Percentiles rank a stretch among this genome's conserved stretches.
These are phyloP conservation scores for Leccinum pachyderme DNA, from an alignment of 1,284 basidiomycete genomes.

Conservation along the genomic window DNA sequence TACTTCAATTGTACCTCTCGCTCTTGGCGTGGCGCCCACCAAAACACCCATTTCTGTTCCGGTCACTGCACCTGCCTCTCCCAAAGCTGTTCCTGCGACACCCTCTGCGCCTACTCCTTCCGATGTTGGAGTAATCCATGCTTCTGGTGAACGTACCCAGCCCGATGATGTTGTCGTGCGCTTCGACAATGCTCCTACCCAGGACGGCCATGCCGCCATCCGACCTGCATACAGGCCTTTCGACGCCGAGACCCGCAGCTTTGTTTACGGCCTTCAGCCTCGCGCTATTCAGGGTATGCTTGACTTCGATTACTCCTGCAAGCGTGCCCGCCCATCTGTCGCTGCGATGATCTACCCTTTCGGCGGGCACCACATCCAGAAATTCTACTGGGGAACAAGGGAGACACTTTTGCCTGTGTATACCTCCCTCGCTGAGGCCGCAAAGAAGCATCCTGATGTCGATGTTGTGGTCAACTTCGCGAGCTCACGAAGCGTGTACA, in stretches of 20 bases:
- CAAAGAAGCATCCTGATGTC: constrained; percentile 93
- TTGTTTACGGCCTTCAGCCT: constrained; percentile 98
- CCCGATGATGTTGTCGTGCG: constrained; percentile 87
- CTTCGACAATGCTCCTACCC: constrained; percentile 57
- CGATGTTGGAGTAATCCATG: constrained; percentile 73
- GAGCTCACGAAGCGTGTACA: constrained; percentile 91
- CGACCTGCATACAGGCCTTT: constrained; percentile 89
- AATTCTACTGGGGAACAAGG: constrained; percentile 99
- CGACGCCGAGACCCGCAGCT: constrained; percentile 88
- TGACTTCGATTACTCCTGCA: constrained; percentile 99
- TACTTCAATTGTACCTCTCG: constrained; percentile 97
- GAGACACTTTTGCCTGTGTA: constrained; percentile 98
- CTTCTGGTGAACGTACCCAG: constrained; percentile 81
- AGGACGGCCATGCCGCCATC: constrained; percentile 27
- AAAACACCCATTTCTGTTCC: constrained; percentile 40
- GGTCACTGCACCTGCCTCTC: constrained; percentile 40
- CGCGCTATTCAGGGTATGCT: constrained; percentile 99
- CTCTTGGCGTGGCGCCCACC: constrained; percentile 75
- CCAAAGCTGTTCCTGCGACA: constrained; percentile 33
- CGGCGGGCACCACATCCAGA: constrained; percentile 99
- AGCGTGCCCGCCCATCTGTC: constrained; percentile 89
- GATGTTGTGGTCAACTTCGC: constrained; percentile 99
- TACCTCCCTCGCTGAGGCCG: constrained; percentile 89
- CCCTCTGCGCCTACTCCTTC: constrained; percentile 34
- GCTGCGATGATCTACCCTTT: constrained; percentile 99